Evolutionary conservation across 2,329 filamentous ascomycete genomes (phyloP).

Genomic region (Penicillium sp.): DNA sequence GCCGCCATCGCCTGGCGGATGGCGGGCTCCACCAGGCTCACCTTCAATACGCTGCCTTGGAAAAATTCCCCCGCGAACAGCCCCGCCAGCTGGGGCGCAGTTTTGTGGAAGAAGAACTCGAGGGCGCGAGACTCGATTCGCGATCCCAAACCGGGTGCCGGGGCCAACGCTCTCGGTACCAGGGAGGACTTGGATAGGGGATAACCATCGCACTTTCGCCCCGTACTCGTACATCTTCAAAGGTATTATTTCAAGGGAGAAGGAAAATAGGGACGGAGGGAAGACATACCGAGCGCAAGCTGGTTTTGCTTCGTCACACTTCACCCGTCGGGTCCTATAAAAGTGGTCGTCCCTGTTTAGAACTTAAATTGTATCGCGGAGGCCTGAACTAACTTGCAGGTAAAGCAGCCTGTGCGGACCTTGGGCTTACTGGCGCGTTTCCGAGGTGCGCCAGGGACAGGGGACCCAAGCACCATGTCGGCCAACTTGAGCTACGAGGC

Average conservation of each 20-base stretch:
- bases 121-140: slow-evolving; percentile 12
- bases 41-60: slow-evolving; percentile 61
- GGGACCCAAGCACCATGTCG: not conserved
- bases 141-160: not conserved
- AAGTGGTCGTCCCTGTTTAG: slow-evolving; percentile 1
- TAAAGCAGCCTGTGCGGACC: slow-evolving; percentile 57
- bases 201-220: slow-evolving; percentile 17
- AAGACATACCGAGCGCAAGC: slow-evolving; percentile 56
- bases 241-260: not conserved
- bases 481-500: not conserved
- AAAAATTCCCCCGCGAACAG: slow-evolving; percentile 67
- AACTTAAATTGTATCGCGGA: not conserved
- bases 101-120: slow-evolving; percentile 53
- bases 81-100: slow-evolving; percentile 62
- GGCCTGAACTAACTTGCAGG: slow-evolving; percentile 61
- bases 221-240: slow-evolving; percentile 8
- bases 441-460: not conserved
- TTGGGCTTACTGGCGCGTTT: slow-evolving; percentile 4
- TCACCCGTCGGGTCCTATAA: slow-evolving; percentile 50
- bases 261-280: slow-evolving; percentile 23
- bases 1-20: slow-evolving; percentile 66
- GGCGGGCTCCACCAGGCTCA: slow-evolving; percentile 60
- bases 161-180: not conserved
- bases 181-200: not conserved
- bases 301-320: slow-evolving; percentile 65